Percentiles rank a stretch among this genome's conserved stretches.
Evolutionary conservation across 805 yeast genomes (phyloP).

Genomic region (Yarrowia keelungensis): DNA sequence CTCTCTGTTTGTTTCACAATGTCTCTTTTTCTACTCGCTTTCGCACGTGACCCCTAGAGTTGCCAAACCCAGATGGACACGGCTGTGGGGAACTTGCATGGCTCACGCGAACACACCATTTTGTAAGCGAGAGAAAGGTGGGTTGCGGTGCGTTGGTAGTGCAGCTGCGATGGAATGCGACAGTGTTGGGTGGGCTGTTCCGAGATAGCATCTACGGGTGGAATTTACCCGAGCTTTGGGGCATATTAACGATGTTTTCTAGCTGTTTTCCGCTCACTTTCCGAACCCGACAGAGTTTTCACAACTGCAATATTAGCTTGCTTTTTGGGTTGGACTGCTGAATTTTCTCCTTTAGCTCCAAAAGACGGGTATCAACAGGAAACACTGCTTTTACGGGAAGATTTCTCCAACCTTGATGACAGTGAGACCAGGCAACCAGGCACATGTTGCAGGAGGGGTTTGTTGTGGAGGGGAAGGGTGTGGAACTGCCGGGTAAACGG

Average conservation of each 20-base stretch:
- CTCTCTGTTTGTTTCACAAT: not conserved
- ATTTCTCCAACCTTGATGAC: slow-evolving; percentile 15
- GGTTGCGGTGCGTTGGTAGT: slow-evolving; percentile 16
- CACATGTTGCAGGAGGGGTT: slow-evolving; percentile 12
- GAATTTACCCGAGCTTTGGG: not conserved
- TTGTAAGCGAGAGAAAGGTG: slow-evolving; percentile 3
- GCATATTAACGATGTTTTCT: not conserved
- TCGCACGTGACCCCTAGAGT: not conserved
- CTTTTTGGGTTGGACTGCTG: not conserved
- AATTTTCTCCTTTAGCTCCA: not conserved
- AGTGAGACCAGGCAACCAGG: slow-evolving; percentile 25
- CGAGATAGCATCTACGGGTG: not conserved
- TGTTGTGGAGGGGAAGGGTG: slow-evolving; percentile 1
- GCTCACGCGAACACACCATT: slow-evolving; percentile 7
- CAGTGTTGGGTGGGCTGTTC: slow-evolving; percentile 18
- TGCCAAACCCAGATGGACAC: slow-evolving; percentile 8
- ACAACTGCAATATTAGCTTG: not conserved
- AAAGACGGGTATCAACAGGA: slow-evolving; percentile 24
- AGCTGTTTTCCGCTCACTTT: not conserved
- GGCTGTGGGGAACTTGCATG: slow-evolving; percentile 22
- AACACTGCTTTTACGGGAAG: slow-evolving; percentile 14
- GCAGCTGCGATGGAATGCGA: slow-evolving; percentile 22
- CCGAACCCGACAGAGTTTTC: not conserved
- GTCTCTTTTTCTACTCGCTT: slow-evolving; percentile 9
- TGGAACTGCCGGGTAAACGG: not conserved